A percentile compares a stretch with the other conserved stretches of the same genome.
These are phyloP conservation scores for Hymenotorrendiella dingleyae DNA, from an alignment of 2,329 filamentous ascomycete species.

Conservation along the genomic window DNA sequence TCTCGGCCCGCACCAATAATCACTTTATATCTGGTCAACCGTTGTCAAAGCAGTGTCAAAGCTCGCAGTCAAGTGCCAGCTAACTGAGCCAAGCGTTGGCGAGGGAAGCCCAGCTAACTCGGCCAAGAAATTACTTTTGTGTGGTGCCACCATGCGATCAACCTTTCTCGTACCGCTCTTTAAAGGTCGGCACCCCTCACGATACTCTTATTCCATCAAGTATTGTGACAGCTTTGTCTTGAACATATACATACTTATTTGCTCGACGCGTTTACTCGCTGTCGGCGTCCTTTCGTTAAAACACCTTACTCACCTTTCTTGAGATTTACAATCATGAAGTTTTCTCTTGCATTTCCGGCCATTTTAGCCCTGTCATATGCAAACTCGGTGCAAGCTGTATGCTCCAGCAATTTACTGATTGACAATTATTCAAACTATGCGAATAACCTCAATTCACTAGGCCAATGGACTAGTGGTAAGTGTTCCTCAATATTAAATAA, in stretches of 20 bases:
- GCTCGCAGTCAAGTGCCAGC: too few species aligned
- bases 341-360: constrained; percentile 1
- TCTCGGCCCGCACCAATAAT: too few species aligned
- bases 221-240: too few species aligned
- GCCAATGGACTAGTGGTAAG: constrained; percentile 34
- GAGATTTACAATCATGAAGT: constrained; percentile 7
- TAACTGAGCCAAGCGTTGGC: too few species aligned
- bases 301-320: not conserved
- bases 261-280: constrained; percentile 8
- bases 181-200: not conserved
- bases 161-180: not conserved
- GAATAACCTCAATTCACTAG: constrained; percentile 31
- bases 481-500: not conserved
- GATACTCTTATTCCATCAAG: too few species aligned
- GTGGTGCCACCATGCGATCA: not conserved
- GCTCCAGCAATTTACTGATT: constrained; percentile 26
- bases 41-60: too few species aligned
- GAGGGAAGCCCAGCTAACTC: not conserved
- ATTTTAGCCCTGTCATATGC: constrained; percentile 8
- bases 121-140: not conserved
- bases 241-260: too few species aligned
- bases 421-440: constrained; percentile 30
- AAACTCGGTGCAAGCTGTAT: constrained; percentile 17
- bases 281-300: constrained; percentile 14
- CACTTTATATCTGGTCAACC: too few species aligned